Evolutionary conservation across 2,329 filamentous ascomycete genomes (phyloP).

Genomic region (Penicillium carneum): DNA sequence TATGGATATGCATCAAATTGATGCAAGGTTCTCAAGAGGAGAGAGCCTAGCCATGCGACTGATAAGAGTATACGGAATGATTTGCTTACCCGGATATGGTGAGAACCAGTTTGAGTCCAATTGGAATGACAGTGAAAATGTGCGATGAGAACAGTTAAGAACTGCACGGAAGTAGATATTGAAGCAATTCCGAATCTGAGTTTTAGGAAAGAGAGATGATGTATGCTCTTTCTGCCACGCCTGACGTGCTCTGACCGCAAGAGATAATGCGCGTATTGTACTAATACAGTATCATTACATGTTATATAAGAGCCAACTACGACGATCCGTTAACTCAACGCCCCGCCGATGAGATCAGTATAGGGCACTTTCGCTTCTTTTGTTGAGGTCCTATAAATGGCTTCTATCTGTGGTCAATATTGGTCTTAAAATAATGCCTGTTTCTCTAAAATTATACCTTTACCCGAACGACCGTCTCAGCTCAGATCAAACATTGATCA

Average conservation of each 20-base stretch:
- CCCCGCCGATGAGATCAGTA: conserved; percentile 16
- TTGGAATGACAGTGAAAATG: conserved; percentile 14
- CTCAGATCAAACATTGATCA: too few relatives aligned
- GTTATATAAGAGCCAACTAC: conserved; percentile 11
- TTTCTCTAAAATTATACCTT: background rate
- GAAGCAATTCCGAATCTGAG: conserved; percentile 24
- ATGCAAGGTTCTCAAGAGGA: conserved; percentile 6
- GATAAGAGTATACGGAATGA: conserved; percentile 28
- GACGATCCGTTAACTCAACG: background rate
- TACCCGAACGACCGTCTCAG: background rate
- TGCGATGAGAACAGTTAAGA: conserved; percentile 12
- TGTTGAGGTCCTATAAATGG: background rate
- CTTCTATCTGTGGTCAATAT: background rate
- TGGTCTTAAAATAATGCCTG: background rate
- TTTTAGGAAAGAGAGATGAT: conserved; percentile 38
- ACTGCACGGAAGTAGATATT: conserved; percentile 21
- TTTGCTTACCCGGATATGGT: conserved; percentile 35
- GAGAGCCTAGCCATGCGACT: conserved; percentile 4
- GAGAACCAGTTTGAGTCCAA: conserved; percentile 17
- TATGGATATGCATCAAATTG: conserved; percentile 13
- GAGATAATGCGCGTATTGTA: conserved; percentile 16
- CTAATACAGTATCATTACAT: conserved; percentile 38
- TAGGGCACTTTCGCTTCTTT: conserved; percentile 2
- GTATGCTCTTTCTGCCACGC: conserved; percentile 47
- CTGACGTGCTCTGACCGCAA: conserved; percentile 48